Conservation (phyloP, 2,329 filamentous ascomycete species). For the Trichoderma sp. region DNA sequence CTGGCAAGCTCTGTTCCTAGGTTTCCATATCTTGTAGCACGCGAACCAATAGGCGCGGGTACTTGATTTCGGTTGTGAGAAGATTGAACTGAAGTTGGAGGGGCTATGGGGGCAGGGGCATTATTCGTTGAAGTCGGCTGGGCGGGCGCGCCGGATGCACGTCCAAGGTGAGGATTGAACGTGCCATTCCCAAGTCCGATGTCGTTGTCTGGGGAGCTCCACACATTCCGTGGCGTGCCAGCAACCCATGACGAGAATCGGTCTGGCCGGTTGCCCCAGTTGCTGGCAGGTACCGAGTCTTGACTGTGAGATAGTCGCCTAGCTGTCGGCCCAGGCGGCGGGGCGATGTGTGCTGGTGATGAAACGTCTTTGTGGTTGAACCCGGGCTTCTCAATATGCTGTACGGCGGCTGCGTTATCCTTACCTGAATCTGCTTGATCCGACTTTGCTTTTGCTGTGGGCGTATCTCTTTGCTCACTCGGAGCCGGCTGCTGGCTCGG, state of each 20-base stretch:
- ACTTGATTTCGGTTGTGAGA: constrained; percentile 31
- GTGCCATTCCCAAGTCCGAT: constrained; percentile 74
- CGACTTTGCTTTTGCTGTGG: constrained; percentile 17
- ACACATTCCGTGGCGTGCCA: constrained; percentile 58
- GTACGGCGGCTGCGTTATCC: neutral
- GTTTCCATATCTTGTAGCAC: constrained; percentile 28
- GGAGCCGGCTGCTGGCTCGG: constrained; percentile 37
- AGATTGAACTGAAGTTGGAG: constrained; percentile 31
- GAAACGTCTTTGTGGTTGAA: constrained; percentile 20
- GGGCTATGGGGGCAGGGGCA: constrained; percentile 47
- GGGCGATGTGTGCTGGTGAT: constrained; percentile 20
- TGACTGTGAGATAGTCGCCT: constrained; percentile 35
- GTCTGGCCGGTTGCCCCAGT: constrained; percentile 46
- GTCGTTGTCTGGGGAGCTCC: constrained; percentile 71
- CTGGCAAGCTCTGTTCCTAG: constrained; percentile 35
- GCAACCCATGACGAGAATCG: constrained; percentile 51
- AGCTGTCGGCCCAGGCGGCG: constrained; percentile 22
- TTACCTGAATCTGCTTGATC: neutral
- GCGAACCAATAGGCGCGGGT: constrained; percentile 34
- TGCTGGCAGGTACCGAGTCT: constrained; percentile 32
- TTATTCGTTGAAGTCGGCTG: constrained; percentile 34
- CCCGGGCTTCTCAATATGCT: constrained; percentile 7
- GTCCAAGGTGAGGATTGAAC: constrained; percentile 62
- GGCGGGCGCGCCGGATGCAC: constrained; percentile 40
- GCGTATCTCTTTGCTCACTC: constrained; percentile 21